Conservation (phyloP, 208 protist genomes). For the Wallacemonas collosoma region DNA sequence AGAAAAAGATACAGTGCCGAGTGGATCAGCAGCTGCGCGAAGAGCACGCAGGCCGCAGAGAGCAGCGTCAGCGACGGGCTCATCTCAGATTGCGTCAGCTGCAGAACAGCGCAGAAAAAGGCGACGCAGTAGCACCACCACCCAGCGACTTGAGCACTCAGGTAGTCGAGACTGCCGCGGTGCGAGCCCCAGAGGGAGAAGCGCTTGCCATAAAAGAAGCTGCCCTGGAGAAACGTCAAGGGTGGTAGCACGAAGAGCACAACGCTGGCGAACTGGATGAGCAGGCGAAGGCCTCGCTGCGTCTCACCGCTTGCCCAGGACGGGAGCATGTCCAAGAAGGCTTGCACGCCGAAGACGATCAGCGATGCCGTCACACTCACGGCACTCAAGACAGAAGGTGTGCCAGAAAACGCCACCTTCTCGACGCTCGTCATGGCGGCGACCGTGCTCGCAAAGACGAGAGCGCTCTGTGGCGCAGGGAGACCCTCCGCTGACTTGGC, state of each 20-base stretch:
- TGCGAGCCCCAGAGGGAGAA: slow-evolving; percentile 74
- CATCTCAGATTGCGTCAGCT: slow-evolving; percentile 42
- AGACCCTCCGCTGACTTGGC: background rate
- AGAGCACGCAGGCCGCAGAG: slow-evolving; percentile 32
- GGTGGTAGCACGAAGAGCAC: slow-evolving; percentile 66
- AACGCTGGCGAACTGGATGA: slow-evolving; percentile 33
- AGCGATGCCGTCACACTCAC: slow-evolving; percentile 3
- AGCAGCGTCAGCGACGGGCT: slow-evolving; percentile 50
- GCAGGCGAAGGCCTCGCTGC: slow-evolving; percentile 24
- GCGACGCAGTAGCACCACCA: slow-evolving; percentile 63
- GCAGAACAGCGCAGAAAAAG: slow-evolving; percentile 67
- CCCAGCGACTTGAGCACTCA: slow-evolving; percentile 51
- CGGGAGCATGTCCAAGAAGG: background rate
- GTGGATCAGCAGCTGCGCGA: slow-evolving; percentile 76
- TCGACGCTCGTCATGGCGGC: background rate
- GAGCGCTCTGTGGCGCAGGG: background rate
- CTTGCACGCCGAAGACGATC: slow-evolving; percentile 16
- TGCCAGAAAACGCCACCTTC: slow-evolving; percentile 2
- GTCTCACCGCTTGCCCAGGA: background rate
- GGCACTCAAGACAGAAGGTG: background rate
- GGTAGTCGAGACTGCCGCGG: slow-evolving; percentile 56
- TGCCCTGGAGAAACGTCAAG: slow-evolving; percentile 66
- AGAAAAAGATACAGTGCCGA: slow-evolving; percentile 61
- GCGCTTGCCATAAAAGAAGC: slow-evolving; percentile 50
- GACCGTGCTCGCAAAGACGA: background rate